Evolutionary conservation across 164 flowering plant species (phyloP), one percentile per base, ranked within the genome.

Genomic region (Macadamia integrifolia): DNA sequence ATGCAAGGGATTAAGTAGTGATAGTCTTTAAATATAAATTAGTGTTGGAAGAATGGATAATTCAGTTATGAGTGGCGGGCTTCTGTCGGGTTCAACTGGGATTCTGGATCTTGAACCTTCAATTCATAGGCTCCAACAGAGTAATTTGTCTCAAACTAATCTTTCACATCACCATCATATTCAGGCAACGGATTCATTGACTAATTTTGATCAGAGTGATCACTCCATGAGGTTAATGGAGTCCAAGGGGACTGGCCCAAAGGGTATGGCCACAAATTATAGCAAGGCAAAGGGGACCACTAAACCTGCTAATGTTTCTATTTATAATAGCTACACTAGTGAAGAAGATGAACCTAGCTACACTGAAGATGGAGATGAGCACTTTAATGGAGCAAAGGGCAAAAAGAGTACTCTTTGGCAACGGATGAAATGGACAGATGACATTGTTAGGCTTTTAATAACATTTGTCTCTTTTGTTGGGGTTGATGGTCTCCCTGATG

Each of bases 401-500:
- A 80, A 79, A 68, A 82, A 79, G 70, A 82, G 73, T 2, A 72
- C 82, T 28, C 79, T 71, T 1, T 87, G 92, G 92, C 88, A 83
- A 58, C 79, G 92, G 61, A 83, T 87, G 92, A 87, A 83, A 69
- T 87, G 92, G 92, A 84, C 83, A 0, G 89, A 85, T 70, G 65
- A 69, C 43, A 69, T 80, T 57, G 82, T 87, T 23, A 71, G 84
- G 78, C 88, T 85, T 78, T 75, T 87, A 35, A 80, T 87, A 17
- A 75, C 74, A 5, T 84, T 76, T 50, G 89, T 87, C 63, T 77
- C 88, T 30, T 74, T 70, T 70, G 84, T 87, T 49, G 89, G 88
- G 1, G 89, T 84, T 66, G 92, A 87, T 71, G 83, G 78, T 31
- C 35, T 64, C 2, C 30, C 67, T 32, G 88, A 78, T 7, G 71